These are phyloP conservation scores for Starmerella scarabaei DNA, from an alignment of 805 yeast species.

Conservation along the genomic window DNA sequence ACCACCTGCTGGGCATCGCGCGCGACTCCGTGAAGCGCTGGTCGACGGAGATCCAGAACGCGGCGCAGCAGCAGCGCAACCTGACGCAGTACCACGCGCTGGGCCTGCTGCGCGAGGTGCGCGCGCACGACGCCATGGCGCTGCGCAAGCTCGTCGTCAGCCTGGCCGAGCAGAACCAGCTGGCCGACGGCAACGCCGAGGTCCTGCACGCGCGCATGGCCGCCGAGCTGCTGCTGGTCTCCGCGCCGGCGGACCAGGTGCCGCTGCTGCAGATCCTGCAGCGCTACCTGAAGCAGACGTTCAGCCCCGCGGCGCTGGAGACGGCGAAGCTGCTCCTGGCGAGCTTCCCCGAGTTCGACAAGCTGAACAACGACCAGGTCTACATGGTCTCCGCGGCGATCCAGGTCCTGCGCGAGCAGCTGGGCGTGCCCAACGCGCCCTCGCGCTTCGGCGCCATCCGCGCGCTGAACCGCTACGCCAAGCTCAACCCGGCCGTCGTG, in stretches of 20 bases:
- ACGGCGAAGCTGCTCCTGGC: conserved; percentile 67
- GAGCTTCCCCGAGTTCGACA: conserved; percentile 47
- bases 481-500: conserved; percentile 63
- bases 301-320: conserved; percentile 84
- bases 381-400: conserved; percentile 37
- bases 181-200: conserved; percentile 72
- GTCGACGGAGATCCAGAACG: conserved; percentile 87
- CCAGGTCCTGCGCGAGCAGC: conserved; percentile 55
- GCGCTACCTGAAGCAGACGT: conserved; percentile 62
- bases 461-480: conserved; percentile 71
- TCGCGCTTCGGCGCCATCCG: conserved; percentile 90
- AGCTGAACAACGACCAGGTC: conserved; percentile 30
- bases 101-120: conserved; percentile 74
- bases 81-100: conserved; percentile 93
- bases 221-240: conserved; percentile 26
- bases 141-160: conserved; percentile 79
- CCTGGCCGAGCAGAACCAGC: conserved; percentile 41
- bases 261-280: conserved; percentile 52
- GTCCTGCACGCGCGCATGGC: conserved; percentile 76
- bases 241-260: conserved; percentile 37
- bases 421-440: conserved; percentile 79
- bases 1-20: conserved; percentile 78
- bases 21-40: conserved; percentile 87
- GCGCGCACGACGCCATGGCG: conserved; percentile 89
- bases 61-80: conserved; percentile 45